Base-by-base conservation (phyloP, 176 grass and related monocot species). In the Themeda triandra region DNA sequence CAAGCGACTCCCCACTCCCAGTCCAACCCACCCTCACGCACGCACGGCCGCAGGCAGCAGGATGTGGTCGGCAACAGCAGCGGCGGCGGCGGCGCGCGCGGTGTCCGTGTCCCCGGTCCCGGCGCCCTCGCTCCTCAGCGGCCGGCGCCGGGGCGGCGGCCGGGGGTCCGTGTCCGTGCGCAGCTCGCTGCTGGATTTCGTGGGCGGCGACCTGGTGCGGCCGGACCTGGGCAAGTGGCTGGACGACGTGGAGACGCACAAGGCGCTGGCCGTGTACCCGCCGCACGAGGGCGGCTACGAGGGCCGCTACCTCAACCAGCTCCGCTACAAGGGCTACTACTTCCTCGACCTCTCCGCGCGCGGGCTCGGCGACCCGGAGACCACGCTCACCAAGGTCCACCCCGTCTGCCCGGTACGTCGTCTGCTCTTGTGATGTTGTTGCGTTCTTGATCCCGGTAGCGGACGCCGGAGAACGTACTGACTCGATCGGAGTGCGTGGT, bases 281-380 rank as follows among this genome's bases (percentile, higher is more conserved):
- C 92, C 91, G 69, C 95, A 98, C 78, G 95, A 98, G 91, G 95
- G 95, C 79, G 95, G 95, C 17, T 98, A 98, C 74, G 95, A 98
- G 85, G 92, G 95, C 24, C 91, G 92, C 13, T 98, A 98, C 87
- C 92, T 98, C 36, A 92, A 73, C 89, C 88, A 77, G 29, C 95
- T 98, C 82, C 89, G 89, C 29, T 93, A 95, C 84, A 30, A 95
- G 80, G 95, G 95, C 0, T 98, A 98, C 66, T 88, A 87, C 67
- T 98, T 98, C 85, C 88, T 98, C 73, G 91, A 98, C 87, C 80
- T 95, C 71, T 78, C 95, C 13, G 92, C 95, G 66, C 95, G 89
- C 49, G 91, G 95, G 10, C 88, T 95, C 71, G 95, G 92, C 75
- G 95, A 98, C 71, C 95, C 87, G 4, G 92, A 95, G 89, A 78